These are phyloP conservation scores for Petunia axillaris DNA, from an alignment of 257 asterid genomes.

Conservation along the genomic window DNA sequence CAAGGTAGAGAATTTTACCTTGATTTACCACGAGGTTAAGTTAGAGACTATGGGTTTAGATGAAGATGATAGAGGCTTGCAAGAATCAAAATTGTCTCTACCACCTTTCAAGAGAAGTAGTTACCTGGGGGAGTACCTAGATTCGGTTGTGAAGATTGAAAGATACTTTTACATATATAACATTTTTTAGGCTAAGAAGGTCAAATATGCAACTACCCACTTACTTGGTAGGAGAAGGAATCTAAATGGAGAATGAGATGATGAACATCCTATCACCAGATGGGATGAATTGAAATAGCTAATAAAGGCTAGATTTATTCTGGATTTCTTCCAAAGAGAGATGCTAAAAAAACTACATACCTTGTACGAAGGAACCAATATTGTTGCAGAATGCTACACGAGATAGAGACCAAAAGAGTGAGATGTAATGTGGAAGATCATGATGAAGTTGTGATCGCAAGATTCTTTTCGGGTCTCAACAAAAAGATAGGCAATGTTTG, in stretches of 20 bases:
- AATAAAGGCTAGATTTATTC: background rate
- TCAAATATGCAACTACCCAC: background rate
- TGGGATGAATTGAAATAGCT: background rate
- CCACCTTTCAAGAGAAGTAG: background rate
- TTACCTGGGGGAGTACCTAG: background rate
- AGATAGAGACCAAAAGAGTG: background rate
- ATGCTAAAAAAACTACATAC: background rate
- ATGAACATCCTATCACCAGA: background rate
- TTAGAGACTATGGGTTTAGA: no score
- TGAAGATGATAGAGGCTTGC: no score
- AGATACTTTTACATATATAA: background rate
- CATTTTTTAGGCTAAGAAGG: background rate
- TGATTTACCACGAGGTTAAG: no score
- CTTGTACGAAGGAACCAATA: background rate
- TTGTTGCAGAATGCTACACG: background rate
- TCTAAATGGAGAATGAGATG: background rate
- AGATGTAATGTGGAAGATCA: background rate
- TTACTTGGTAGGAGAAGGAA: constrained; percentile 3
- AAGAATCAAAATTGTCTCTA: background rate
- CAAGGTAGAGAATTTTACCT: no score
- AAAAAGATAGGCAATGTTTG: background rate
- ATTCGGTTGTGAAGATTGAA: background rate
- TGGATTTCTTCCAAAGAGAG: background rate
- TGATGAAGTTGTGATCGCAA: background rate
- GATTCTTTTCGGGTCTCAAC: background rate